These are phyloP conservation scores for Endoconidiophora laricicola DNA, from an alignment of 2,329 filamentous ascomycete species.

Conservation along the genomic window DNA sequence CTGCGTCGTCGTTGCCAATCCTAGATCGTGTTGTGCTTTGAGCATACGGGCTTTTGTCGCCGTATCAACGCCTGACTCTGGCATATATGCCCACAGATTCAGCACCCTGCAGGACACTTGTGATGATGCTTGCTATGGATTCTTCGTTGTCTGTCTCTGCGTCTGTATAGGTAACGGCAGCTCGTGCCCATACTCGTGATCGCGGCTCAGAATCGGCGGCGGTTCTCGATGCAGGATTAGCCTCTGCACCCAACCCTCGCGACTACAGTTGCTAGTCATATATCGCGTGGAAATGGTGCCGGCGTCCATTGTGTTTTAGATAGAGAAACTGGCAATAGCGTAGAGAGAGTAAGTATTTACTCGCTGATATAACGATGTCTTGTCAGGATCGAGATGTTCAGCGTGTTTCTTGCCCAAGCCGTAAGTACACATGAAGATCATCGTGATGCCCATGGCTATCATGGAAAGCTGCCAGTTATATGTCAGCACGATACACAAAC, in stretches of 20 bases:
- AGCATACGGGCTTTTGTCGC: conserved; percentile 2
- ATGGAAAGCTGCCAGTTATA: neutral
- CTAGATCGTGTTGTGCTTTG: conserved; percentile 5
- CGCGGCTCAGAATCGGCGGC: too few relatives aligned
- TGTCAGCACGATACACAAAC: neutral
- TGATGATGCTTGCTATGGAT: neutral
- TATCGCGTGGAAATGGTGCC: neutral
- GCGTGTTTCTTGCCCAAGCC: conserved; percentile 15
- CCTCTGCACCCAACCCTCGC: too few relatives aligned
- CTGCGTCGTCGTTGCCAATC: conserved; percentile 1
- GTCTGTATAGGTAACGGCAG: too few relatives aligned
- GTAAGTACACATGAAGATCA: conserved; percentile 9
- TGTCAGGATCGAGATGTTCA: neutral
- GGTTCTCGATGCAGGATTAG: too few relatives aligned
- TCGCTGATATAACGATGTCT: conserved; percentile 11
- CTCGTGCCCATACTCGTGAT: too few relatives aligned
- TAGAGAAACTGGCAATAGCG: neutral
- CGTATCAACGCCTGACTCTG: neutral
- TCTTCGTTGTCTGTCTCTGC: too few relatives aligned
- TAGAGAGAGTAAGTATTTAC: conserved; percentile 2
- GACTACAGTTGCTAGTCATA: too few relatives aligned
- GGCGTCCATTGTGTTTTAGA: neutral
- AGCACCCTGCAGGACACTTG: neutral
- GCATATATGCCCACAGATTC: conserved; percentile 3
- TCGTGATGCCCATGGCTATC: neutral